Conservation (phyloP, 2,329 filamentous ascomycete genomes). For the Massarina eburnea region DNA sequence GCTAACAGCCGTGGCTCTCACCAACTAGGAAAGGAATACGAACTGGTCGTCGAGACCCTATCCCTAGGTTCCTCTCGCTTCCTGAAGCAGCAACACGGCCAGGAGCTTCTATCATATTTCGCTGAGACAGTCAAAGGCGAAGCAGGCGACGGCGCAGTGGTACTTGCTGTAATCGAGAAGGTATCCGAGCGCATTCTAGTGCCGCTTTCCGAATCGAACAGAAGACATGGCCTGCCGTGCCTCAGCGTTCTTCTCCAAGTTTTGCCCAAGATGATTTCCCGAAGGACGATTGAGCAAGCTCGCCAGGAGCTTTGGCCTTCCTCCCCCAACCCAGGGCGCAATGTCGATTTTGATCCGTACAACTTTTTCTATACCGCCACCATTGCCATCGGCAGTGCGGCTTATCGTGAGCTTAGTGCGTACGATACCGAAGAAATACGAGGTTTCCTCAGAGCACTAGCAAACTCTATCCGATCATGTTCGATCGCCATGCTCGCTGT, state of each 20-base stretch:
- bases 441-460: constrained; percentile 57
- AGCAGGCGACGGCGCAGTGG: constrained; percentile 67
- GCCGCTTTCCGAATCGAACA: constrained; percentile 19
- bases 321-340: constrained; percentile 36
- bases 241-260: constrained; percentile 40
- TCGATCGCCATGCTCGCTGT: constrained; percentile 54
- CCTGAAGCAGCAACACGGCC: constrained; percentile 17
- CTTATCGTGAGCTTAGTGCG: constrained; percentile 54
- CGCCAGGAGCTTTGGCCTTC: constrained; percentile 68
- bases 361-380: constrained; percentile 66
- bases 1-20: constrained; percentile 26
- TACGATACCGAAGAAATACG: constrained; percentile 45
- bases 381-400: constrained; percentile 53
- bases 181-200: constrained; percentile 54
- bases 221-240: constrained; percentile 21
- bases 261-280: constrained; percentile 48
- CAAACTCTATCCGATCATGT: constrained; percentile 43
- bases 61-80: constrained; percentile 56
- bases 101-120: constrained; percentile 58
- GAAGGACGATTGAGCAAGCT: constrained; percentile 60
- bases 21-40: constrained; percentile 67
- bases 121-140: constrained; percentile 59
- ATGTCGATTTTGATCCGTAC: constrained; percentile 58
- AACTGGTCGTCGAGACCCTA: constrained; percentile 68
- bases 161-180: constrained; percentile 70